Evolutionary conservation across 441 rosid species (phyloP).

Genomic region (Populus hybrid): DNA sequence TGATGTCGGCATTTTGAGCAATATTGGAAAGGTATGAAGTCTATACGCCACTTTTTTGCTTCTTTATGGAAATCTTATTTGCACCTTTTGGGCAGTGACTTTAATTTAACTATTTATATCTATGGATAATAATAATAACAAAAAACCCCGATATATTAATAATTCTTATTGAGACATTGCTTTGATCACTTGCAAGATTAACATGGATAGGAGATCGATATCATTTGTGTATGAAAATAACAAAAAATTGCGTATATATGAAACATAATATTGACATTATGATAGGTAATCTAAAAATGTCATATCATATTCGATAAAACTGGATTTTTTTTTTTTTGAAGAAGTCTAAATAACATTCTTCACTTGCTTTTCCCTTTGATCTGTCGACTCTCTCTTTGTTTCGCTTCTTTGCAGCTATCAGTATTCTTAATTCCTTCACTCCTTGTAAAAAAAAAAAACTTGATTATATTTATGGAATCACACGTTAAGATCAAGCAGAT

Average conservation of each 20-base stretch:
- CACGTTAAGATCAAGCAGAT: background rate
- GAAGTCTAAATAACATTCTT: background rate
- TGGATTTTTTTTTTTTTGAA: background rate
- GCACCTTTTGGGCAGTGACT: too few relatives aligned
- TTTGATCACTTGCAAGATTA: background rate
- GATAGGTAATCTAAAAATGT: background rate
- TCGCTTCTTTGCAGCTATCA: background rate
- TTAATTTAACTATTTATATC: background rate
- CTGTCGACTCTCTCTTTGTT: background rate
- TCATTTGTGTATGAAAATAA: background rate
- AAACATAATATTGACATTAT: background rate
- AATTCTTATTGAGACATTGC: background rate
- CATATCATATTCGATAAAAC: too few relatives aligned
- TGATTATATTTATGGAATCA: background rate
- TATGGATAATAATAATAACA: background rate
- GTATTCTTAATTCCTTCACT: background rate
- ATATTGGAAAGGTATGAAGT: slow-evolving; percentile 33
- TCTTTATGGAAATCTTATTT: background rate
- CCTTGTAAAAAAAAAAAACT: background rate
- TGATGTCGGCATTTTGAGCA: slow-evolving; percentile 41
- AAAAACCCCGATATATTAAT: background rate
- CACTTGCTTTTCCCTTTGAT: background rate
- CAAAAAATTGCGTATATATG: background rate
- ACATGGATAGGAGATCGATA: background rate
- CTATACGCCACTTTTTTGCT: background rate